Evolutionary conservation across 495 filamentous ascomycete species (phyloP).

Genomic region (Aspergillus bertholletiae): DNA sequence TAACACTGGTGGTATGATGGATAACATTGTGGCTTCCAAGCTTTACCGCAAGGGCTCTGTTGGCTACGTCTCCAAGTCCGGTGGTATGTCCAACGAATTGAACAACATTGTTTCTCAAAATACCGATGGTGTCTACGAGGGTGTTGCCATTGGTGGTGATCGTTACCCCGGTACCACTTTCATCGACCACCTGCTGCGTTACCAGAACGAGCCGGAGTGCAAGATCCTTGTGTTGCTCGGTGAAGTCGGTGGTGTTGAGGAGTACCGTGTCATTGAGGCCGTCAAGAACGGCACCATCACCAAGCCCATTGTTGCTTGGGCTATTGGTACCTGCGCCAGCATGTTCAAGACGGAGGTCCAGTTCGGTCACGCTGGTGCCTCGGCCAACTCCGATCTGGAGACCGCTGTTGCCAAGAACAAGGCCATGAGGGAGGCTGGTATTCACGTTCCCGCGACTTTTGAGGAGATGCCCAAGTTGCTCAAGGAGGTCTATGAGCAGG

Average conservation of each 20-base stretch:
- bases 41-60: conserved; percentile 98
- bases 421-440: conserved; percentile 89
- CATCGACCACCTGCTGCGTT: conserved; percentile 95
- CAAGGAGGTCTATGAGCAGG: conserved; percentile 74
- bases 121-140: conserved; percentile 97
- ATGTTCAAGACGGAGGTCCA: conserved; percentile 99
- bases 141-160: conserved; percentile 98
- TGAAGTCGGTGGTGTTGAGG: conserved; percentile 98
- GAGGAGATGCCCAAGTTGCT: conserved; percentile 85
- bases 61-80: conserved; percentile 98
- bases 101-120: conserved; percentile 98
- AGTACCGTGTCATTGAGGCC: conserved; percentile 98
- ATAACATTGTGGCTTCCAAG: conserved; percentile 99
- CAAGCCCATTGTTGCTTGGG: conserved; percentile 98
- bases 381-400: conserved; percentile 98
- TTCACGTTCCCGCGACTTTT: conserved; percentile 93
- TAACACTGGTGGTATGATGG: conserved; percentile 99
- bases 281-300: conserved; percentile 91
- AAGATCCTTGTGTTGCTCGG: conserved; percentile 94
- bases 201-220: conserved; percentile 92
- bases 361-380: conserved; percentile 97
- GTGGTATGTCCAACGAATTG: conserved; percentile 99
- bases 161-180: conserved; percentile 98
- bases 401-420: conserved; percentile 95
- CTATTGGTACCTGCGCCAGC: conserved; percentile 97